Percentiles rank a stretch among this genome's conserved stretches.
Evolutionary conservation across 129 eudicot species (phyloP).

Genomic region (sunflower (Helianthus annuus)): HanXRQr2.0-SUNRISE NC_035444.2:17539709-17540208

Average conservation of each 20-base stretch:
- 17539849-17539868: slow-evolving; percentile 21
- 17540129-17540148: no score
- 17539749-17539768: slow-evolving; percentile 34
- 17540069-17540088: no score
- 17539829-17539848: slow-evolving; percentile 2
- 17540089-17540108: no score
- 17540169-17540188: no score
- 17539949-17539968: neutral
- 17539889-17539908: neutral
- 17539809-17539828: slow-evolving; percentile 18
- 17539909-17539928: neutral
- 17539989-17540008: neutral
- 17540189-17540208: no score
- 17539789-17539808: slow-evolving; percentile 26
- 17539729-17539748: slow-evolving; percentile 26
- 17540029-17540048: neutral
- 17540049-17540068: no score
- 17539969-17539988: neutral
- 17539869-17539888: neutral
- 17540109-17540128: no score
- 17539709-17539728: slow-evolving; percentile 39
- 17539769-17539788: slow-evolving; percentile 51
- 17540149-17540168: no score
- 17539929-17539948: neutral
- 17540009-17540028: neutral